These are phyloP conservation scores for Candida manassasensis DNA, from an alignment of 805 yeast genomes.

Conservation along the genomic window DNA sequence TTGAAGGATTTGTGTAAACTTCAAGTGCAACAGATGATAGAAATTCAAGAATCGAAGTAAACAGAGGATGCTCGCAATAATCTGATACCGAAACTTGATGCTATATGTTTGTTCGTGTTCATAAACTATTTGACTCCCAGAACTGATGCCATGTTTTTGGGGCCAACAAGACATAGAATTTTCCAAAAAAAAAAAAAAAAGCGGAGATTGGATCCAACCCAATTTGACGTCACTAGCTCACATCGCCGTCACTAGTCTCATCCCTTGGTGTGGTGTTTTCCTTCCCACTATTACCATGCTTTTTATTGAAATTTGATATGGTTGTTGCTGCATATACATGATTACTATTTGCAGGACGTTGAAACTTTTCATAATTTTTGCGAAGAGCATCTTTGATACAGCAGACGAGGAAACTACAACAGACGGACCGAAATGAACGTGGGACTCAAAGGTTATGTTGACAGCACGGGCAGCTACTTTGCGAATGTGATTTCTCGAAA, in stretches of 20 bases:
- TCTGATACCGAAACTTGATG: too few relatives aligned
- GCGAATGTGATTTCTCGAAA: constrained; percentile 40
- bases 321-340: not conserved
- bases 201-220: not conserved
- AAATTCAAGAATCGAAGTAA: constrained; percentile 38
- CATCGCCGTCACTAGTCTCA: too few relatives aligned
- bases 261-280: too few relatives aligned
- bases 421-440: not conserved
- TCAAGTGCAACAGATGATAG: constrained; percentile 86
- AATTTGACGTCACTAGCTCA: not conserved
- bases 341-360: not conserved
- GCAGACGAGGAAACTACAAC: too few relatives aligned
- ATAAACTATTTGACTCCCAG: too few relatives aligned
- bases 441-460: constrained; percentile 14
- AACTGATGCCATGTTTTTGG: too few relatives aligned
- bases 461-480: constrained; percentile 24
- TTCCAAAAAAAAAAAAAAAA: too few relatives aligned
- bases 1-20: constrained; percentile 76
- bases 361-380: constrained; percentile 1
- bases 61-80: too few relatives aligned
- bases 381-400: constrained; percentile 2
- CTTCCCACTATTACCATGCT: too few relatives aligned
- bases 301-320: too few relatives aligned
- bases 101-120: too few relatives aligned
- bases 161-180: too few relatives aligned